Percentiles rank a stretch among this genome's conserved stretches.
Evolutionary conservation across 371 early-diverging fungal genomes (phyloP).

Genomic region (Zychaea mexicana): DNA sequence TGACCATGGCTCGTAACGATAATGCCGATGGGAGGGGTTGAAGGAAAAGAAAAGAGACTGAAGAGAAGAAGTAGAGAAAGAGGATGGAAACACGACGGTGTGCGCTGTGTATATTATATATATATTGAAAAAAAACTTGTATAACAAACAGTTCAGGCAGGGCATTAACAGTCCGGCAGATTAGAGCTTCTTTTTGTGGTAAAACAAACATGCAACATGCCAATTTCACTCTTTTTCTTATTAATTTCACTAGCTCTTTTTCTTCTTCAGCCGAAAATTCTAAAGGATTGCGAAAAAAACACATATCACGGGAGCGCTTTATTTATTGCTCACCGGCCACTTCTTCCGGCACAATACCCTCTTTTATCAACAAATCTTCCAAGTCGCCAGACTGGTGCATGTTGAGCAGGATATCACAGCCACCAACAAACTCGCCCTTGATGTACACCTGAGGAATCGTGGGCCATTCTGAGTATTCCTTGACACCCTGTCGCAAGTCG

Average conservation of each 20-base stretch:
- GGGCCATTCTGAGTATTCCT: constrained; percentile 96
- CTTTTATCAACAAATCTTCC: constrained; percentile 80
- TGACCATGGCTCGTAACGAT: neutral
- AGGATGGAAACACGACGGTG: neutral
- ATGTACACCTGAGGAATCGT: constrained; percentile 98
- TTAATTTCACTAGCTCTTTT: too few relatives aligned
- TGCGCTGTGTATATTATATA: too few relatives aligned
- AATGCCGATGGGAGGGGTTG: neutral
- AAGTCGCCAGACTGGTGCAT: constrained; percentile 94
- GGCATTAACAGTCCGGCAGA: too few relatives aligned
- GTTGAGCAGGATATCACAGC: constrained; percentile 92
- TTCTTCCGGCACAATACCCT: constrained; percentile 69
- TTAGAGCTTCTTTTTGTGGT: neutral
- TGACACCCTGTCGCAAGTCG: constrained; percentile 90
- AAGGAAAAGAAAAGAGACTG: neutral
- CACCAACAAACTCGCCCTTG: constrained; percentile 97
- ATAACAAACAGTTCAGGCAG: neutral
- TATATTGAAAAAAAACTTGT: neutral
- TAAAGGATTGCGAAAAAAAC: neutral
- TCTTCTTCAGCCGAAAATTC: neutral
- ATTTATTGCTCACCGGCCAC: constrained; percentile 30
- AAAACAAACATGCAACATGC: neutral
- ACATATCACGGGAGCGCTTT: neutral
- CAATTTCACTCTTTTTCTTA: too few relatives aligned
- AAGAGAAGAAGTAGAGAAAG: neutral